Percentiles rank a stretch among this genome's conserved stretches.
These are phyloP conservation scores for Apostasia shenzhenica DNA, from an alignment of 106 monocot species.

Conservation along the genomic window DNA sequence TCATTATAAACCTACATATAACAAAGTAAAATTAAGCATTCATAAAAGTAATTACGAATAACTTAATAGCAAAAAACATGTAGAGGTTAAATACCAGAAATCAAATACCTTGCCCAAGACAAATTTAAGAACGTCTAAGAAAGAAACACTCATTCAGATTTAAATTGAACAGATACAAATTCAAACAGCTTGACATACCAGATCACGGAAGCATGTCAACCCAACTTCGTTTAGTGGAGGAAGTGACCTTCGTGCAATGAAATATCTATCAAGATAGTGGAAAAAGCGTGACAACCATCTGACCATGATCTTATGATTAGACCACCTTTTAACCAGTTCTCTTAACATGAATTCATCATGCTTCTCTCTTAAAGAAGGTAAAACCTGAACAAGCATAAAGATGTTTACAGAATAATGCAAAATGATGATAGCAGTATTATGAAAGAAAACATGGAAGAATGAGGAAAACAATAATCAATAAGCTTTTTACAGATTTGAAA, in stretches of 20 bases:
- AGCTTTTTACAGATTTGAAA: too few species aligned
- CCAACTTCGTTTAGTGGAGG: constrained; percentile 65
- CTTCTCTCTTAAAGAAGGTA: constrained; percentile 69
- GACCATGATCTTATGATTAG: constrained; percentile 73
- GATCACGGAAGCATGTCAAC: constrained; percentile 47
- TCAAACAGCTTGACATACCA: constrained; percentile 20
- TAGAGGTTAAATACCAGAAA: background rate
- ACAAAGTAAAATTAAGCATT: background rate
- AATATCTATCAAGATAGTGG: constrained; percentile 64
- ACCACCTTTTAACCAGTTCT: constrained; percentile 71
- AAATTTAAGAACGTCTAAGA: background rate
- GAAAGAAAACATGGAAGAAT: background rate
- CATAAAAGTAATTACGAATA: too few species aligned
- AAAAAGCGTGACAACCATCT: constrained; percentile 67
- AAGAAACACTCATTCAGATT: background rate
- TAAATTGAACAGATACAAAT: background rate
- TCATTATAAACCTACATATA: constrained; percentile 49
- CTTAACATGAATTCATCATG: constrained; percentile 71
- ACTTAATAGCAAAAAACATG: too few species aligned
- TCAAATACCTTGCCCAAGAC: background rate
- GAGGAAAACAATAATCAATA: too few species aligned
- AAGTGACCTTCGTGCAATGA: constrained; percentile 49
- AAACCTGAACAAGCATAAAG: constrained; percentile 29
- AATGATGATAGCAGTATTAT: background rate
- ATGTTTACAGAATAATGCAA: background rate